Conservation (phyloP, 495 filamentous ascomycete species). For the Lasiosphaeria miniovina region DNA sequence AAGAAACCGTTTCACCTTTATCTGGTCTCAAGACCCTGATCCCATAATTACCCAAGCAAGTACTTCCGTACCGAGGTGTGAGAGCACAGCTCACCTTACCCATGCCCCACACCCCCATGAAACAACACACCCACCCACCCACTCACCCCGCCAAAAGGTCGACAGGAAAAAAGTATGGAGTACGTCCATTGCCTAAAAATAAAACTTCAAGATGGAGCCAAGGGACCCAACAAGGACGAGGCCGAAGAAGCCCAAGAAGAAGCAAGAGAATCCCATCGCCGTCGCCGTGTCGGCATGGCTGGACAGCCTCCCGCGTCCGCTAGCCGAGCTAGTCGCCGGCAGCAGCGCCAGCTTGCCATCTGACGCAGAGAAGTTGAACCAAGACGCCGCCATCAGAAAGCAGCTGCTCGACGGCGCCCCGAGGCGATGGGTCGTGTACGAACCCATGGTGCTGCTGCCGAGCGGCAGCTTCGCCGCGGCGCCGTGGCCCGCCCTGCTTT, state of each 20-base stretch:
- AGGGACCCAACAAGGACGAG: background rate
- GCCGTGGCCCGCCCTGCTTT: constrained; percentile 48
- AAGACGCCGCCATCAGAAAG: background rate
- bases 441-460: constrained; percentile 66
- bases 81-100: too few relatives aligned
- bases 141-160: too few relatives aligned
- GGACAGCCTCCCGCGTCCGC: constrained; percentile 5
- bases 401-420: constrained; percentile 46
- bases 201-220: background rate
- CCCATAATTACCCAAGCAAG: too few relatives aligned
- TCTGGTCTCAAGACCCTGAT: too few relatives aligned
- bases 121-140: too few relatives aligned
- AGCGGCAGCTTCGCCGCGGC: constrained; percentile 52
- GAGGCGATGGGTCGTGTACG: constrained; percentile 66
- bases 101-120: too few relatives aligned
- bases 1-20: too few relatives aligned
- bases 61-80: too few relatives aligned
- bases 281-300: constrained; percentile 33
- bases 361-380: background rate
- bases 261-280: constrained; percentile 28
- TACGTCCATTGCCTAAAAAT: background rate
- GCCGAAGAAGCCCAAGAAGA: constrained; percentile 15
- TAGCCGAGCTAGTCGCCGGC: background rate
- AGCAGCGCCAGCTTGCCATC: background rate
- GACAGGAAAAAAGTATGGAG: too few relatives aligned